Conservation (phyloP, 441 rosid species). For the Geranium incanum region DNA sequence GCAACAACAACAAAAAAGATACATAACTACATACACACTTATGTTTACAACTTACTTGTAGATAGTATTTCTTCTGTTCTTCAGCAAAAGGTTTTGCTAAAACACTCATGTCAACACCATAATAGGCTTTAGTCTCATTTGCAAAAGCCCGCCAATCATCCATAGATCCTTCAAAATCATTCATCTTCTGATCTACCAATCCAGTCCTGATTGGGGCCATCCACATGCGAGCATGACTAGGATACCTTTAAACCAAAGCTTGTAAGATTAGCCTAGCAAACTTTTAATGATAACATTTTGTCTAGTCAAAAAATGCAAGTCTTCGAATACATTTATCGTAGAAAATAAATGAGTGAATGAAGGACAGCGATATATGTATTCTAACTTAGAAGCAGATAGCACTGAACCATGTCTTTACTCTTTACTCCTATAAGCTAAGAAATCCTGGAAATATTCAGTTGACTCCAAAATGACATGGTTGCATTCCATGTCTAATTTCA, state of each 20-base stretch:
- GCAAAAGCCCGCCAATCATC: slow-evolving; percentile 73
- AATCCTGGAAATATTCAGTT: no score
- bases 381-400: no score
- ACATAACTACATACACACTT: no score
- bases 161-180: slow-evolving; percentile 67
- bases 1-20: no score
- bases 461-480: no score
- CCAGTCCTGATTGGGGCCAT: slow-evolving; percentile 75
- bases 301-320: no score
- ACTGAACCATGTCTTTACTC: no score
- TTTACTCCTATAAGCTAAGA: no score
- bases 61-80: slow-evolving; percentile 82
- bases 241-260: slow-evolving; percentile 55
- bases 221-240: slow-evolving; percentile 99
- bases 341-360: no score
- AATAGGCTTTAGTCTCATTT: slow-evolving; percentile 50
- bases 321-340: no score
- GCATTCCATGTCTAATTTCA: no score
- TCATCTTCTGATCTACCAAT: slow-evolving; percentile 54
- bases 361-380: no score
- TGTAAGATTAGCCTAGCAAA: slow-evolving; percentile 13
- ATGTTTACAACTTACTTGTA: slow-evolving; percentile 42
- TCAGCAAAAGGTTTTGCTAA: slow-evolving; percentile 60
- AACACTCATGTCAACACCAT: slow-evolving; percentile 82
- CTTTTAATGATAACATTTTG: background rate